A percentile compares a stretch with the other conserved stretches of the same genome.
These are phyloP conservation scores for Kodamaea alishanica DNA, from an alignment of 1,139 yeast genomes.

Conservation along the genomic window DNA sequence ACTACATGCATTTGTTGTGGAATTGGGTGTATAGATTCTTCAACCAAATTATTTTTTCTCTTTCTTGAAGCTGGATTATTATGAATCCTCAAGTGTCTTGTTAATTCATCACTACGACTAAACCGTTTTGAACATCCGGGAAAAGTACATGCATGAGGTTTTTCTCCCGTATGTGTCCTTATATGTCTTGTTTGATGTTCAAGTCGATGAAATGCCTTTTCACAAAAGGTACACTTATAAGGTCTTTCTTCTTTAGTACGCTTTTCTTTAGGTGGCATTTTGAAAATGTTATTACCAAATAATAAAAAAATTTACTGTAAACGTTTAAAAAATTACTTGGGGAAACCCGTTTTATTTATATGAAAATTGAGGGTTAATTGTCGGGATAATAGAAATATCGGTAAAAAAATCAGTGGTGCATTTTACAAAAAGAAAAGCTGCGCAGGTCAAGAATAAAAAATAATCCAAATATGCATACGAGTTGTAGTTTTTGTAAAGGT, in stretches of 20 bases:
- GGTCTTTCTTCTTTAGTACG: constrained; percentile 46
- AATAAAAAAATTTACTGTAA: neutral
- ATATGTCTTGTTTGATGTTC: constrained; percentile 96
- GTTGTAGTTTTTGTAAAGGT: no score
- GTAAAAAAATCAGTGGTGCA: no score
- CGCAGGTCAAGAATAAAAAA: no score
- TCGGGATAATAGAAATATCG: no score
- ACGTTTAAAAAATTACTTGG: constrained; percentile 1
- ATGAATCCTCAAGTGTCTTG: constrained; percentile 86
- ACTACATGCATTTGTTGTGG: constrained; percentile 4
- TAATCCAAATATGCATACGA: no score
- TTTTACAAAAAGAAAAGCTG: no score
- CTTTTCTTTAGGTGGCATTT: constrained; percentile 13
- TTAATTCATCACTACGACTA: constrained; percentile 84
- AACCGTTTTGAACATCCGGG: constrained; percentile 87
- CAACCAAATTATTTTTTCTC: constrained; percentile 13
- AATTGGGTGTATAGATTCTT: constrained; percentile 1
- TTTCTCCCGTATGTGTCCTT: constrained; percentile 93
- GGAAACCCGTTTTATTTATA: constrained; percentile 1
- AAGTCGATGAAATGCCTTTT: constrained; percentile 84
- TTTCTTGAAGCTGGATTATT: constrained; percentile 52
- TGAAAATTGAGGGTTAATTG: neutral
- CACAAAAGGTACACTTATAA: constrained; percentile 87
- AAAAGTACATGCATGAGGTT: constrained; percentile 83
- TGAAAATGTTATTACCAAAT: neutral